Evolutionary conservation across 2,329 filamentous ascomycete genomes (phyloP).

Genomic region (Colletotrichum lentis): DNA sequence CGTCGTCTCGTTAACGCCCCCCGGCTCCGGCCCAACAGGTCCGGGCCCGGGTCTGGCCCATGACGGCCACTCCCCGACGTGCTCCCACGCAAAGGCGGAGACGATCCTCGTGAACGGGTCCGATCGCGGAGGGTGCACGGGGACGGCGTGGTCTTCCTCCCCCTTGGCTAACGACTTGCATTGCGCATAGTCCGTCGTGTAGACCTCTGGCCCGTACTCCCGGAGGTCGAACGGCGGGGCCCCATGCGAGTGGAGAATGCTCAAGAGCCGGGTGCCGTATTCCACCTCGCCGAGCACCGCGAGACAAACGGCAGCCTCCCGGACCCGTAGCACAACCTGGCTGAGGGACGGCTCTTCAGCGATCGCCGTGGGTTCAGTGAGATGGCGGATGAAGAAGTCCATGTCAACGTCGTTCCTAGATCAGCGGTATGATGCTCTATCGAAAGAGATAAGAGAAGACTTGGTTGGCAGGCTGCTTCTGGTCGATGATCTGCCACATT

Average conservation of each 20-base stretch:
- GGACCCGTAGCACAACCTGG: not conserved
- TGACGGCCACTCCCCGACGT: not conserved
- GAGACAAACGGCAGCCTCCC: not conserved
- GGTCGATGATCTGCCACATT: not conserved
- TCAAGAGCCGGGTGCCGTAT: slow-evolving; percentile 7
- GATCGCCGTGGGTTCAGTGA: slow-evolving; percentile 8
- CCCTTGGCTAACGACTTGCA: slow-evolving; percentile 2
- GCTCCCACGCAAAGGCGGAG: slow-evolving; percentile 13
- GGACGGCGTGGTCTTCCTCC: not conserved
- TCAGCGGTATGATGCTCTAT: not conserved
- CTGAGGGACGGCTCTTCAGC: slow-evolving; percentile 3
- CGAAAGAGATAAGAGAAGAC: not conserved
- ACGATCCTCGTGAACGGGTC: slow-evolving; percentile 14
- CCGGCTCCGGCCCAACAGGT: not conserved
- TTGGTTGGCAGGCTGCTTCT: not conserved
- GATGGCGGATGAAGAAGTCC: slow-evolving; percentile 20
- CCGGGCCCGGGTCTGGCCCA: slow-evolving; percentile 1
- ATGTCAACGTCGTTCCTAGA: not conserved
- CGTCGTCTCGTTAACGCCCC: not conserved
- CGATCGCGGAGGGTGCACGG: not conserved
- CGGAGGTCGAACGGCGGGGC: slow-evolving; percentile 11
- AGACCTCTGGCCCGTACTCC: slow-evolving; percentile 7
- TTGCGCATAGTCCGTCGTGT: not conserved
- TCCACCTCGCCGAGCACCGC: not conserved
- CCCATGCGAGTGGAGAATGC: not conserved